phyloP scores from a whole-genome alignment of 2,329 filamentous ascomycete species.

The Colletotrichum gigasporum region DNA sequence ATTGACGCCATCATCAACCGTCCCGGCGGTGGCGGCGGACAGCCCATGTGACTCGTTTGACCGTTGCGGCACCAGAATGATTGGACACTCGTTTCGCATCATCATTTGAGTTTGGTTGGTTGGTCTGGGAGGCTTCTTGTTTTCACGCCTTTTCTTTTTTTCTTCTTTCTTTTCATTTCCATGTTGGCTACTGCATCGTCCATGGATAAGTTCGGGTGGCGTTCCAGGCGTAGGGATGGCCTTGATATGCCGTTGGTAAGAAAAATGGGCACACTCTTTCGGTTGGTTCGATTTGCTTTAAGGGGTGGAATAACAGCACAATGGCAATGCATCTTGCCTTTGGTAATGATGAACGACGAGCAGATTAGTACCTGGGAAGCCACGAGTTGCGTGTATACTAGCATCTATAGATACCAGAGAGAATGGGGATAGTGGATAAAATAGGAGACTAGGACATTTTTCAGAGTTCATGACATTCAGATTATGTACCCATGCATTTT shows the following conservation, averaged over 20 bases:
- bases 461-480: too few relatives aligned
- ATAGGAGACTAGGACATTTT: not conserved
- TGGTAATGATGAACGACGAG: constrained; percentile 16
- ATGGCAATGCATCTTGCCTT: not conserved
- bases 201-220: not conserved
- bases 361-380: constrained; percentile 1
- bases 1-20: constrained; percentile 69
- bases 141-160: constrained; percentile 7
- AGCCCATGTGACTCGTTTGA: constrained; percentile 30
- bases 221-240: constrained; percentile 13
- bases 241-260: not conserved
- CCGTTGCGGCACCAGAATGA: not conserved
- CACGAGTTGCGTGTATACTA: constrained; percentile 24
- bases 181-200: not conserved
- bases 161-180: not conserved
- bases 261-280: not conserved
- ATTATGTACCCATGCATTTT: too few relatives aligned
- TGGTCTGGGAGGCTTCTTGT: not conserved
- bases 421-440: not conserved
- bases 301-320: not conserved
- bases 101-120: not conserved
- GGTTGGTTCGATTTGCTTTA: constrained; percentile 1
- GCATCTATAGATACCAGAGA: constrained; percentile 33
- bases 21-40: constrained; percentile 42
- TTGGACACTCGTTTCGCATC: not conserved